phyloP scores from a whole-genome alignment of 2,329 filamentous ascomycete species.

The Aspergillus amoenus region DNA sequence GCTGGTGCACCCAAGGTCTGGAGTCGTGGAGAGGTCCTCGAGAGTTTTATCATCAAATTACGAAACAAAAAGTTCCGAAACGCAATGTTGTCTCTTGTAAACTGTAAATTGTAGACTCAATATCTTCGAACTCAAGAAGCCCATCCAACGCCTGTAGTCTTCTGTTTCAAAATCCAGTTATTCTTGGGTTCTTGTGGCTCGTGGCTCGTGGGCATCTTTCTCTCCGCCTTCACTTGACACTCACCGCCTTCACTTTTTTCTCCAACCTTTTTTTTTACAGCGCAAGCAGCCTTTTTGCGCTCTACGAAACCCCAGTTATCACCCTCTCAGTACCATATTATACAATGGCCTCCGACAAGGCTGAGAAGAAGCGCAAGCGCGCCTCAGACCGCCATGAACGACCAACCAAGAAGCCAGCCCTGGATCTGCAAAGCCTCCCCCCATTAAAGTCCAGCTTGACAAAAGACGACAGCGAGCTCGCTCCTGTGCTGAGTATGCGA shows the following conservation, averaged over 20 bases:
- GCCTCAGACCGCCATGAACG: conserved; percentile 43
- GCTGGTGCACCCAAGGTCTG: conserved; percentile 14
- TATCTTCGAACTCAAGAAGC: too few species aligned
- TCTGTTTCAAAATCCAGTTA: neutral
- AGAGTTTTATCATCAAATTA: conserved; percentile 32
- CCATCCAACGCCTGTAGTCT: too few species aligned
- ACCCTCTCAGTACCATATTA: neutral
- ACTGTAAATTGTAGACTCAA: neutral
- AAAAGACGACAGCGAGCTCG: conserved; percentile 48
- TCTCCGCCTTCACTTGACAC: conserved; percentile 22
- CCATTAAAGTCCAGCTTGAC: conserved; percentile 48
- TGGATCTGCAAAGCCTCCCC: conserved; percentile 35
- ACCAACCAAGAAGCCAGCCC: conserved; percentile 51
- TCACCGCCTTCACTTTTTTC: conserved; percentile 29
- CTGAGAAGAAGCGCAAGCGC: conserved; percentile 55
- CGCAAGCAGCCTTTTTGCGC: neutral
- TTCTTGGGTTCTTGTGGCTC: neutral
- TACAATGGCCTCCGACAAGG: conserved; percentile 34
- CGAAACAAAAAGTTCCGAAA: conserved; percentile 28
- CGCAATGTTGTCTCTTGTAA: neutral
- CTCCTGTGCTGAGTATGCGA: conserved; percentile 51
- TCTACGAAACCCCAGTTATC: neutral
- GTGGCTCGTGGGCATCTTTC: neutral
- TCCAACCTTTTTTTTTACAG: conserved; percentile 16
- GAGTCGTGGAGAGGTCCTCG: conserved; percentile 38